Evolutionary conservation across 2,329 filamentous ascomycete genomes (phyloP), one percentile per base, ranked within the genome.

Genomic region (Raffaelea deltoideospora): DNA sequence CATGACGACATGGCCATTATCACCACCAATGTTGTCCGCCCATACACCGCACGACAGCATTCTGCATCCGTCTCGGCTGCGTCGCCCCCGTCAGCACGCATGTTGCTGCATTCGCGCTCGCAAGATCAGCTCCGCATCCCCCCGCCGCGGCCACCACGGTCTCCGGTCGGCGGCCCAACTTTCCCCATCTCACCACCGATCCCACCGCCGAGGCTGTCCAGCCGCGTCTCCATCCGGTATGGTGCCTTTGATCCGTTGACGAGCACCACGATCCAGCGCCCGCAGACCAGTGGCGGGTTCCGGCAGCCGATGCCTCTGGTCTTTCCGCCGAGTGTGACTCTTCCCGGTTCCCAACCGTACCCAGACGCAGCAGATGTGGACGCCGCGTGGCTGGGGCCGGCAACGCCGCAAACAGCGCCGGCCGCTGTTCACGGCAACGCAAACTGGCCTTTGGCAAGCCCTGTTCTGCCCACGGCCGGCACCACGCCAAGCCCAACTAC

Each of bases 191-290:
- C n/a, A n/a, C 57, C 63, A 3, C 60, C 66, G 3, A 51, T 63
- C 11, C 60, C 64, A 4, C 71, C 69, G 5, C 64, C 66, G 4
- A 64, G 72, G 18, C 54, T 64, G 18, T 75, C 72, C 0, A 76
- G 72, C 45, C 65, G 71, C 11, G 54, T 61, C 13, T 68, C 63
- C 9, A 47, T 57, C 17, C 55, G 55, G n/a, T 58, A 60, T 23
- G 64, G 63, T 31, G 57, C 60, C 10, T 52, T 57, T 30, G 63
- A 65, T 36, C 49, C 57, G 2, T 42, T 58, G 10, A 48, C 50
- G 17, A 52, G 46, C 22, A 47, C 52, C 3, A 47, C 48, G 10
- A 43, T 58, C 32, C 61, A 68, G 17, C 59, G 64, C 17, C 60
- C 66, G 3, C 55, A 55, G 37, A 65, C 63, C 3, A 62, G 57